Conservation (phyloP, 176 grass and related monocot species). For the Leersia perrieri region DNA sequence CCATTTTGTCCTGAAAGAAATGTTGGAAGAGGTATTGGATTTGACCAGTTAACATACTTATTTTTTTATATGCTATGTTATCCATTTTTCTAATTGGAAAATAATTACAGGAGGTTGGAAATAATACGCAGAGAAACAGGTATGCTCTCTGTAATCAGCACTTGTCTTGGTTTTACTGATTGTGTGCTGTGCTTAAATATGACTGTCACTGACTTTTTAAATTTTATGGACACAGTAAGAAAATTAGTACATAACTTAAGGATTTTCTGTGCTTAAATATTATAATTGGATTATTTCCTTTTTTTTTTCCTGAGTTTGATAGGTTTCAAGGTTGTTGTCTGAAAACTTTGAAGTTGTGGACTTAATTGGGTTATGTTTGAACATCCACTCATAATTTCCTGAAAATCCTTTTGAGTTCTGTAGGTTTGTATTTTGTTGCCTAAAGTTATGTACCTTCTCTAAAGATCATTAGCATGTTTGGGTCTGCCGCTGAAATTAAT, state of each 20-base stretch:
- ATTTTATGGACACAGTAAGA: background rate
- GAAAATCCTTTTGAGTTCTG: background rate
- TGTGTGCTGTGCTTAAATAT: slow-evolving; percentile 15
- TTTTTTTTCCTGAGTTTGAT: background rate
- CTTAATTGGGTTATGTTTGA: slow-evolving; percentile 8
- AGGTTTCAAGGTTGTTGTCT: background rate
- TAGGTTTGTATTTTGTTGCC: slow-evolving; percentile 15
- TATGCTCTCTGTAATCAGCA: slow-evolving; percentile 28
- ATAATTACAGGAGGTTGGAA: slow-evolving; percentile 86
- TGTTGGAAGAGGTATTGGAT: slow-evolving; percentile 77
- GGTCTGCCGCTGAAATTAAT: background rate
- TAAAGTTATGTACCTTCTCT: slow-evolving; percentile 10
- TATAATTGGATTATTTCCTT: background rate
- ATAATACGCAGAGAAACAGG: slow-evolving; percentile 82
- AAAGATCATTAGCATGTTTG: slow-evolving; percentile 1
- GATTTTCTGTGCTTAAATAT: background rate
- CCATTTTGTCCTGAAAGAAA: slow-evolving; percentile 84
- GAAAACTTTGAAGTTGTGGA: background rate
- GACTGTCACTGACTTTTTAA: slow-evolving; percentile 6
- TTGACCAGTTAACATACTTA: slow-evolving; percentile 35
- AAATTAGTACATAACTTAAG: background rate
- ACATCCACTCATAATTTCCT: slow-evolving; percentile 10
- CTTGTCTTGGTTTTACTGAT: slow-evolving; percentile 41
- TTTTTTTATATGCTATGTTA: slow-evolving; percentile 27
- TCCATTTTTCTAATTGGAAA: slow-evolving; percentile 35